Evolutionary conservation across 2,329 filamentous ascomycete species (phyloP).

Genomic region (Fusarium denticulatum): DNA sequence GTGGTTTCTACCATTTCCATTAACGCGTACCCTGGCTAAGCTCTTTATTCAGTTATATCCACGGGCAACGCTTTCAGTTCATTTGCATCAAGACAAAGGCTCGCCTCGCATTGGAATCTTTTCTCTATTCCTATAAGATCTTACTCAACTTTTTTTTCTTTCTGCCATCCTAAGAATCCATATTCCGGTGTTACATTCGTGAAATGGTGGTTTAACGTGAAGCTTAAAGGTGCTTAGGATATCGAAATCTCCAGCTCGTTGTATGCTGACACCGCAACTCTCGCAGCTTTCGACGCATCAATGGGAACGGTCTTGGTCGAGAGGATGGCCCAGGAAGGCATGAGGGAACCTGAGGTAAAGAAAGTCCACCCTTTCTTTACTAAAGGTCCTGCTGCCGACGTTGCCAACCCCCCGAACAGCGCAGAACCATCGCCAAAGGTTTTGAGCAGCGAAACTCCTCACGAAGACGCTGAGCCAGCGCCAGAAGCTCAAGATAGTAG

Average conservation of each 20-base stretch:
- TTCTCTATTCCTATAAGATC: neutral
- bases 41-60: constrained; percentile 16
- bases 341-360: constrained; percentile 49
- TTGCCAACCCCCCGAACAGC: neutral
- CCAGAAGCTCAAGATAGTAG: constrained; percentile 46
- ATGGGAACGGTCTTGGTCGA: constrained; percentile 57
- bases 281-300: constrained; percentile 33
- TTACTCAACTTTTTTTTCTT: neutral
- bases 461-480: neutral
- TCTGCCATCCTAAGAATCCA: neutral
- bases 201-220: constrained; percentile 34
- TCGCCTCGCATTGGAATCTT: neutral
- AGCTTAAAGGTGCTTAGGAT: constrained; percentile 19
- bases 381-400: constrained; percentile 35
- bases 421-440: neutral
- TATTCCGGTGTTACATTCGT: neutral
- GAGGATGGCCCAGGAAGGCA: constrained; percentile 57
- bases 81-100: constrained; percentile 11
- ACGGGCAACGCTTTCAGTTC: constrained; percentile 25
- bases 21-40: constrained; percentile 40
- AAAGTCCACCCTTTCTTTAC: constrained; percentile 68
- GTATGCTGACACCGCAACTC: neutral
- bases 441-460: neutral
- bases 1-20: constrained; percentile 36
- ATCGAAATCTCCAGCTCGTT: neutral